Conservation (phyloP, 768 basidiomycete genomes). For the Pseudohyphozyma bogoriensis region DNA sequence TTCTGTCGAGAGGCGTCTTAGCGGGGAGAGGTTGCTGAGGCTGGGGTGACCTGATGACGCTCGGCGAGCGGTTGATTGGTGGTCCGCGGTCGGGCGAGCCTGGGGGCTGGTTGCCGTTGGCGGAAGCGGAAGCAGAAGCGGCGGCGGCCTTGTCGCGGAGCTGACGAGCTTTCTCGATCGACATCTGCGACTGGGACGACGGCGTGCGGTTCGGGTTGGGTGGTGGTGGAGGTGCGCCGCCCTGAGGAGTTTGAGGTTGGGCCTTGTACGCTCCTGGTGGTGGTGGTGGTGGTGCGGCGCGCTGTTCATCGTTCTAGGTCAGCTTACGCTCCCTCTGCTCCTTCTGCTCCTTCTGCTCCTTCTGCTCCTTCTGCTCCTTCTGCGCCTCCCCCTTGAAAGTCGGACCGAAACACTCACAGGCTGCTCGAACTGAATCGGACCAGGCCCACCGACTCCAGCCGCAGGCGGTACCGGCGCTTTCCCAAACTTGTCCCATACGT, state of each 20-base stretch:
- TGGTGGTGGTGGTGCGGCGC: slow-evolving; percentile 27
- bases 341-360: no score
- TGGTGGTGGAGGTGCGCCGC: slow-evolving; percentile 27
- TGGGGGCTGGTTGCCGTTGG: slow-evolving; percentile 23
- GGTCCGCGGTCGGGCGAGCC: slow-evolving; percentile 35
- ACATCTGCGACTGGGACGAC: not conserved
- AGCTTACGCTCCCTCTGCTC: not conserved
- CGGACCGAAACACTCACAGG: slow-evolving; percentile 16
- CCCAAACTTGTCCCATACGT: slow-evolving; percentile 65
- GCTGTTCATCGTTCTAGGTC: no score
- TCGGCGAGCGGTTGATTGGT: not conserved
- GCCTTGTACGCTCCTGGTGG: no score
- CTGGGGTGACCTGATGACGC: slow-evolving; percentile 36
- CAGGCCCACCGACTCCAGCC: not conserved
- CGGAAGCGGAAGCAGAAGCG: slow-evolving; percentile 9
- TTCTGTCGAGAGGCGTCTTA: slow-evolving; percentile 65
- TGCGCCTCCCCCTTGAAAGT: no score
- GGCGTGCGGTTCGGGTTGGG: slow-evolving; percentile 2
- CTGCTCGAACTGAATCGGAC: slow-evolving; percentile 10
- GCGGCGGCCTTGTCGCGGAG: slow-evolving; percentile 8
- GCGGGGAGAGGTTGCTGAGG: slow-evolving; percentile 72
- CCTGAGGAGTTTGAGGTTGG: no score
- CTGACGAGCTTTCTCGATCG: slow-evolving; percentile 14
- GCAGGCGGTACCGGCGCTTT: slow-evolving; percentile 3
- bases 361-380: not conserved